A percentile compares a stretch with the other conserved stretches of the same genome.
Evolutionary conservation across 1,284 basidiomycete species (phyloP).

Genomic region (Malassezia globosa): DNA sequence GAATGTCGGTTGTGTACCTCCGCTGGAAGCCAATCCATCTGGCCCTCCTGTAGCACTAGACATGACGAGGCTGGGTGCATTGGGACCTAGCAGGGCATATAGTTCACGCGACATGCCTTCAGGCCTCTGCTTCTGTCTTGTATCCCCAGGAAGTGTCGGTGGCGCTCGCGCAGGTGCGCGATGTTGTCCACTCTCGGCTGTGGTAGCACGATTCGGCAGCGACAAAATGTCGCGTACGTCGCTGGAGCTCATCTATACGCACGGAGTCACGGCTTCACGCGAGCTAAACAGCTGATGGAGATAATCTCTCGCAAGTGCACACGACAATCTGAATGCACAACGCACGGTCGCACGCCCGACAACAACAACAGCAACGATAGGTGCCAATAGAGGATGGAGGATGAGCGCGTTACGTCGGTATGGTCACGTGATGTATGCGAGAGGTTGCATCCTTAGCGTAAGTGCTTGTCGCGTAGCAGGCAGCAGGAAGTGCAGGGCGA

Average conservation of each 20-base stretch:
- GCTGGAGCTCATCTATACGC: conserved; percentile 35
- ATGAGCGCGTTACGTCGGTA: not conserved
- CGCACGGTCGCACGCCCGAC: too few species aligned
- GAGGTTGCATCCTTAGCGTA: too few species aligned
- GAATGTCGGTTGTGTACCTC: conserved; percentile 42
- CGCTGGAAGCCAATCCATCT: conserved; percentile 40
- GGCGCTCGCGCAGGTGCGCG: conserved; percentile 7
- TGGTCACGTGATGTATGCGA: conserved; percentile 1
- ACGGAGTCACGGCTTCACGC: too few species aligned
- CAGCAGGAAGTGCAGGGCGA: not conserved
- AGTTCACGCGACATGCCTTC: conserved; percentile 79
- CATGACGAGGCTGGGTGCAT: conserved; percentile 62
- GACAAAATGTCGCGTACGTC: conserved; percentile 43
- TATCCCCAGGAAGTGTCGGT: conserved; percentile 4
- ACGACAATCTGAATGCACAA: too few species aligned
- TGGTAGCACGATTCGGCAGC: conserved; percentile 20
- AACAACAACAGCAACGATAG: too few species aligned
- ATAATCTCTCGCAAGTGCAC: not conserved
- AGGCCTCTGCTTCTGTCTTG: conserved; percentile 7
- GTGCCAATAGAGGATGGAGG: too few species aligned
- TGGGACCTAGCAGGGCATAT: conserved; percentile 83
- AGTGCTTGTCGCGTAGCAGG: not conserved
- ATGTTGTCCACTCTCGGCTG: not conserved
- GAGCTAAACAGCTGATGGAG: too few species aligned
- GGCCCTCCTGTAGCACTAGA: conserved; percentile 16